Evolutionary conservation across 345 rosid genomes (phyloP).

Genomic region (Lepidium africanum): DNA sequence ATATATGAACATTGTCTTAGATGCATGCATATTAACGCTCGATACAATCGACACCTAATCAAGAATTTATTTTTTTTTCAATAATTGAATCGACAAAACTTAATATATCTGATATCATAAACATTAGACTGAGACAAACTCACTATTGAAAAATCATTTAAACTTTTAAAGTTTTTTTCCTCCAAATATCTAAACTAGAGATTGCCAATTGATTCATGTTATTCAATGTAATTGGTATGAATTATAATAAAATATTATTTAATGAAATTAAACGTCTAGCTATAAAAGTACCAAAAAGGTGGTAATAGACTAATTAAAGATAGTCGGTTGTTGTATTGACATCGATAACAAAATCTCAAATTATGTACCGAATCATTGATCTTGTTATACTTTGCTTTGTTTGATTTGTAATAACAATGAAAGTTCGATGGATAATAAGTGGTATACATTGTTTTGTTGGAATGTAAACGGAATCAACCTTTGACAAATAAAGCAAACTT

Average conservation of each 20-base stretch:
- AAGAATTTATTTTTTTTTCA: no score
- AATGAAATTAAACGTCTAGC: neutral
- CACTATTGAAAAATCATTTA: no score
- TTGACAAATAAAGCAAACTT: slow-evolving; percentile 17
- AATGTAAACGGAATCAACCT: slow-evolving; percentile 17
- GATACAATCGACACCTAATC: no score
- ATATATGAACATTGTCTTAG: no score
- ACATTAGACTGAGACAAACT: no score
- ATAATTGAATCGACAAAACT: no score
- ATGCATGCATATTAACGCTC: no score
- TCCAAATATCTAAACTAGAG: no score
- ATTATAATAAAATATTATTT: neutral
- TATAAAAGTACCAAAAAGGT: neutral
- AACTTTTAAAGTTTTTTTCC: no score
- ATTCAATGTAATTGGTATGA: neutral
- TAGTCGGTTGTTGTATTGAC: neutral
- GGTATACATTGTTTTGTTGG: neutral
- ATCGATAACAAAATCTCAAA: neutral
- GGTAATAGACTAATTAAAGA: neutral
- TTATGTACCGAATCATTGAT: neutral
- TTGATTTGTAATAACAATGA: neutral
- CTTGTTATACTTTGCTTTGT: neutral
- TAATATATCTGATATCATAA: no score
- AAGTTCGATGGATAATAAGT: neutral
- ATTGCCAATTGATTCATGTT: neutral